Base-by-base conservation (phyloP, 768 basidiomycete species). In the Calocybe indica region DNA sequence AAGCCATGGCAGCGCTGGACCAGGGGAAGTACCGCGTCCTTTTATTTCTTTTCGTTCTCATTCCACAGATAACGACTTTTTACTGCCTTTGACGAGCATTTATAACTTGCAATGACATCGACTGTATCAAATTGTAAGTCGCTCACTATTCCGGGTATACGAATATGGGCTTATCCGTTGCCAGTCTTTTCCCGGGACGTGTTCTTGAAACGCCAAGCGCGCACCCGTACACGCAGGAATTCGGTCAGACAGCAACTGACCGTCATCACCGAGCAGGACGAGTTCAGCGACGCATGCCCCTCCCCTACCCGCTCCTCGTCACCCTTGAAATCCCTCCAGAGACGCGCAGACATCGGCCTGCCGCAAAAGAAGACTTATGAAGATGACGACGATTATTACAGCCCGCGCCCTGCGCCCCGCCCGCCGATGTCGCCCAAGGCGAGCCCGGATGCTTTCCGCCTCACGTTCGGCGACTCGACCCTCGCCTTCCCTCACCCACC, bases 401-500 rank as follows among this genome's bases (percentile, higher is more conserved):
- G 59, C n/a, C 56, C 62, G 11, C 57, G 65, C 9, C 60, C 61
- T 14, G 60, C 64, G 7, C 60, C 63, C 14, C 55, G 50, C 37
- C 59, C 61, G 10, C 55, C 61, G 14, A 46, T 54, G 14, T 54
- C 58, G 14, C 40, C 58, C 41, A 55, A 52, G 9, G 54, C 57
- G 6, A 40, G 33, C 39, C 60, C 67, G 3, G 60, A 66, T 48
- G 61, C 67, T 1, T 66, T 67, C 49, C 57, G 54, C 12, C 54
- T 66, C 11, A 64, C 62, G 0, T 70, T 71, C 48, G 59, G 59
- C 5, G 65, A 70, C 11, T 44, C 51, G 1, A 62, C 65, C 1
- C 64, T 60, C 53, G 59, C 52, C 29, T 73, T 70, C 41, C 71
- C 71, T 6, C 63, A 63, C 46, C 71, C 69, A 7, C 71, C 70